Conservation (phyloP, 306 rosid species). For the Macrotyloma uniflorum region DNA sequence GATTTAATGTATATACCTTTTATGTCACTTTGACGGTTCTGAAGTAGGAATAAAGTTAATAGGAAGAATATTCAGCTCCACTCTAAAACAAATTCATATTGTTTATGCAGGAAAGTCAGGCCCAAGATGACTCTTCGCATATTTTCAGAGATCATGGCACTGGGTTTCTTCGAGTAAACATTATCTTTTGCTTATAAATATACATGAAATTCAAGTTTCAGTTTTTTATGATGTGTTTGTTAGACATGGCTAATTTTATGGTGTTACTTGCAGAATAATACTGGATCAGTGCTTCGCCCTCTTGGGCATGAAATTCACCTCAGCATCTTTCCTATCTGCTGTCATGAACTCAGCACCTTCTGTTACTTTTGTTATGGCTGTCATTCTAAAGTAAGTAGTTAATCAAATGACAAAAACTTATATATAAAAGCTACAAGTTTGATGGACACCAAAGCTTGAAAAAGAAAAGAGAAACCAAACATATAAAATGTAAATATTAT, state of each 20-base stretch:
- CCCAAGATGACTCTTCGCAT: conserved; percentile 70
- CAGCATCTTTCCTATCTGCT: conserved; percentile 51
- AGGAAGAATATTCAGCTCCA: not conserved
- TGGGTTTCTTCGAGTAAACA: conserved; percentile 82
- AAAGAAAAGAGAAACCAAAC: no score
- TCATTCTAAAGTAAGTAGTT: conserved; percentile 37
- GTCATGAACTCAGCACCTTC: conserved; percentile 56
- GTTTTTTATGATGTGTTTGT: not conserved
- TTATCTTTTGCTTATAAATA: not conserved
- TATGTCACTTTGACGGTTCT: not conserved
- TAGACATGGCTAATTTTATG: not conserved
- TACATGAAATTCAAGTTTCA: not conserved
- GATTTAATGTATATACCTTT: not conserved
- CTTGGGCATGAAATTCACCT: conserved; percentile 44
- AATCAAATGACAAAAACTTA: not conserved
- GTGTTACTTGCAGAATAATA: conserved; percentile 39
- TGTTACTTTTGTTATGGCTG: conserved; percentile 48
- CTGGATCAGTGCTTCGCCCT: conserved; percentile 52
- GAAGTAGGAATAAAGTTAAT: not conserved
- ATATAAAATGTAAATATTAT: no score
- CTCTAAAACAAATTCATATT: not conserved
- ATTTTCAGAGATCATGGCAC: conserved; percentile 62
- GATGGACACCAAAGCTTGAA: not conserved
- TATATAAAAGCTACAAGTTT: not conserved
- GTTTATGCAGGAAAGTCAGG: conserved; percentile 67